Evolutionary conservation across 352 stramenopile species (phyloP), one percentile per base, ranked within the genome.

Genomic region (Phytophthora fragariaefolia): DNA sequence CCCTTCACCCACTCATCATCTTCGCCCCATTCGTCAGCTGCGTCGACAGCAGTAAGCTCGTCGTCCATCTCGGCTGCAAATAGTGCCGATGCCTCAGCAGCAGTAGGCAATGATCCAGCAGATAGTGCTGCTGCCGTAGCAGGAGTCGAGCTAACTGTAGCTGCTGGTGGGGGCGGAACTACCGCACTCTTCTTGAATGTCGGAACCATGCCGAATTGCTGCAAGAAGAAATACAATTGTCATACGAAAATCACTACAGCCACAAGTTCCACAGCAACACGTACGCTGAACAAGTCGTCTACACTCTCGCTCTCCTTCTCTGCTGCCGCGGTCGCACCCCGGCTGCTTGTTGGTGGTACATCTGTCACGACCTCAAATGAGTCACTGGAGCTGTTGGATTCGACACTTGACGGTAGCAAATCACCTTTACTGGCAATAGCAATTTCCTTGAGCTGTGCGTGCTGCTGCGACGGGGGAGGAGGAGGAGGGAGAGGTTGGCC

Each of bases 171-270:
- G 64, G 69, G 48, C 43, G 34, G 32, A 15, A 72, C 58, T 68
- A 79, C 74, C 36, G 77, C 73, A 58, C 74, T 81, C 46, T 90
- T 88, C 58, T 90, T 89, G 65, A 95, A 91, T 38, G 73, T 90
- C 22, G 84, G 82, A 23, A 93, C 84, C 82, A 95, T 91, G 6
- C 83, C 84, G 58, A 95, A 95, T 91, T 95, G 83, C 86, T 95
- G 60, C 40, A 71, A 63, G 15, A 18, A 68, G 2, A 59, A 10
- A 52, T 26, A 47, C 3, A 32, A 20, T 46, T 6, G 26, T 66
- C 24, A 72, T 27, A 36, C 36, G 46, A 60, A 65, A 24, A 62
- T 27, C 48, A 34, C 7, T 3, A 17, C 30, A 54, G 4, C n/a
- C 18, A 43, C 45, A 47, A 60, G 12, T 17, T 23, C 30, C 17